A percentile compares a stretch with the other conserved stretches of the same genome.
Evolutionary conservation across 768 basidiomycete genomes (phyloP).

Genomic region (Cystofilobasidium capitatum): DNA sequence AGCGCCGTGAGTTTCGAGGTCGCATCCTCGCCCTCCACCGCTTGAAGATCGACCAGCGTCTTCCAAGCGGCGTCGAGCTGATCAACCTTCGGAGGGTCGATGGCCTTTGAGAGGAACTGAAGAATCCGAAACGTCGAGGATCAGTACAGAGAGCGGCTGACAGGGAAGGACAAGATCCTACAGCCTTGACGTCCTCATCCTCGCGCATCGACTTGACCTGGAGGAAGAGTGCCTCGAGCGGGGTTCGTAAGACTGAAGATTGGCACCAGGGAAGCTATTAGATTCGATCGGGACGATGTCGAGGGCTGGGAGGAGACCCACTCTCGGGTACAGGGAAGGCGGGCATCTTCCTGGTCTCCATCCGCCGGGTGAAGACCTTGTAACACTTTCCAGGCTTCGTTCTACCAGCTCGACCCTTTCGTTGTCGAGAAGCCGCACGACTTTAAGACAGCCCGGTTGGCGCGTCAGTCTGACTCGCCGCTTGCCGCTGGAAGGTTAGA

Average conservation of each 20-base stretch:
- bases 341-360: slow-evolving; percentile 55
- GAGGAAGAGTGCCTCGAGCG: slow-evolving; percentile 70
- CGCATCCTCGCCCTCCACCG: slow-evolving; percentile 49
- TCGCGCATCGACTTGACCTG: slow-evolving; percentile 71
- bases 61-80: slow-evolving; percentile 70
- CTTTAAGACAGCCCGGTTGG: slow-evolving; percentile 26
- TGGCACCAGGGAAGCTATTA: not conserved
- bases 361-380: slow-evolving; percentile 71
- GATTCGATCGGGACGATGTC: not conserved
- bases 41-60: slow-evolving; percentile 66
- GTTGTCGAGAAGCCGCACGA: slow-evolving; percentile 64
- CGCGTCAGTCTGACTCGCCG: too few relatives aligned
- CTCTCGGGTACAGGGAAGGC: slow-evolving; percentile 73
- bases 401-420: slow-evolving; percentile 82
- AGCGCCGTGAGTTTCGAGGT: slow-evolving; percentile 60
- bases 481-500: too few relatives aligned
- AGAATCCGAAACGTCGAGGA: too few relatives aligned
- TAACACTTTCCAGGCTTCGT: slow-evolving; percentile 59
- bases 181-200: slow-evolving; percentile 65
- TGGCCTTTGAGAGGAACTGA: slow-evolving; percentile 58
- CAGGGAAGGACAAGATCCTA: not conserved
- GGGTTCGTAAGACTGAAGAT: slow-evolving; percentile 54
- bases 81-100: slow-evolving; percentile 67
- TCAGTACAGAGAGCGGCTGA: not conserved
- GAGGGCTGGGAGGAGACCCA: not conserved